Conservation (phyloP, 805 yeast species). For the Ascoidea rubescens region DNA sequence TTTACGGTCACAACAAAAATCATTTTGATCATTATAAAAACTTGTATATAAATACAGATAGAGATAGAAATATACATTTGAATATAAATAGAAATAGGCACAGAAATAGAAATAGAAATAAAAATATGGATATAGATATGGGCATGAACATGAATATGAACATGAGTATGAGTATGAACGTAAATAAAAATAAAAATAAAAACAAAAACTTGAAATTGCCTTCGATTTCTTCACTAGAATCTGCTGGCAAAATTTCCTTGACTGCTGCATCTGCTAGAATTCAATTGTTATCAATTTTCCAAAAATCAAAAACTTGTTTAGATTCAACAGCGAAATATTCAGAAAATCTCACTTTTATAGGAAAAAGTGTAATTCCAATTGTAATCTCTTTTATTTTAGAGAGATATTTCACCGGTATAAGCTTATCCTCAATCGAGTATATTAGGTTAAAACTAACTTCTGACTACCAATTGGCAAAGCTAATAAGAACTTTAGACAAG, state of each 20-base stretch:
- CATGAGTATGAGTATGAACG: not conserved
- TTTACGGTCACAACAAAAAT: too few relatives aligned
- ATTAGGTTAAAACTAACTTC: slow-evolving; percentile 30
- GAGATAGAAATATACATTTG: too few relatives aligned
- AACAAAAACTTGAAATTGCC: not conserved
- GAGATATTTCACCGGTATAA: not conserved
- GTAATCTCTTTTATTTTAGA: not conserved
- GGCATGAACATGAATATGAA: not conserved
- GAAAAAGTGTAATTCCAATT: not conserved
- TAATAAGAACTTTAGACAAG: slow-evolving; percentile 15
- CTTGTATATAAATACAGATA: too few relatives aligned
- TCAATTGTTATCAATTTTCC: not conserved
- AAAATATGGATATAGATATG: too few relatives aligned
- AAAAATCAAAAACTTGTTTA: not conserved
- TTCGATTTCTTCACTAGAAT: not conserved
- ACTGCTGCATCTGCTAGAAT: not conserved
- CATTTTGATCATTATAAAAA: too few relatives aligned
- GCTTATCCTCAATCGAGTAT: slow-evolving; percentile 35
- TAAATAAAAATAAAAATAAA: too few relatives aligned
- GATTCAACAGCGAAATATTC: not conserved
- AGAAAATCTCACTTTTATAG: not conserved
- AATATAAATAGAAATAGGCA: too few relatives aligned
- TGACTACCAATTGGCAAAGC: slow-evolving; percentile 19
- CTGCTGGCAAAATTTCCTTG: not conserved
- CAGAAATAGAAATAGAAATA: not conserved